Percentiles rank a stretch among this genome's conserved stretches.
Conservation (phyloP, 1,284 basidiomycete species). For the Boletus mariae region DNA sequence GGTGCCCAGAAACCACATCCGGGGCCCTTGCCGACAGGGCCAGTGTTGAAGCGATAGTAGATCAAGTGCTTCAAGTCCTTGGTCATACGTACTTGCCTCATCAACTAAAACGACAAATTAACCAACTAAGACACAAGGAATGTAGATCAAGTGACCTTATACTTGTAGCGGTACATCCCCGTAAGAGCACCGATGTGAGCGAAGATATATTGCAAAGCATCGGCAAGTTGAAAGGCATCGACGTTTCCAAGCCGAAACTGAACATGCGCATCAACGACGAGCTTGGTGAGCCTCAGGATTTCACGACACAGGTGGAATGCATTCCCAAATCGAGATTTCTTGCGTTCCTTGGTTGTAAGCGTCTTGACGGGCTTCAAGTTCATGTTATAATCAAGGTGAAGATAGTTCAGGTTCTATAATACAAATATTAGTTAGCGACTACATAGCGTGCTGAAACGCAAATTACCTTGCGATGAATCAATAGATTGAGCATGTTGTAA, state of each 20-base stretch:
- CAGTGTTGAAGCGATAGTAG: slow-evolving; percentile 99
- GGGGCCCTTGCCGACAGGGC: slow-evolving; percentile 98
- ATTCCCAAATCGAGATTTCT: slow-evolving; percentile 99
- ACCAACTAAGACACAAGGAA: neutral
- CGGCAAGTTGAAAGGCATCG: slow-evolving; percentile 98
- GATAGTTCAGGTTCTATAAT: slow-evolving; percentile 86
- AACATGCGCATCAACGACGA: slow-evolving; percentile 98
- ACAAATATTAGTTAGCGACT: neutral
- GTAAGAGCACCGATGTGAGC: slow-evolving; percentile 97
- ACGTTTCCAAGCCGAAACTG: slow-evolving; percentile 99
- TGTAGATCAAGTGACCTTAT: slow-evolving; percentile 64
- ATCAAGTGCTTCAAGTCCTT: slow-evolving; percentile 99
- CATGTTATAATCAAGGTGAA: slow-evolving; percentile 93
- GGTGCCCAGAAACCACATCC: slow-evolving; percentile 99
- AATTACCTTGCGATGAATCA: slow-evolving; percentile 92
- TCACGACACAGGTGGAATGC: slow-evolving; percentile 98
- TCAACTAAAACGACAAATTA: slow-evolving; percentile 53
- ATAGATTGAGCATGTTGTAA: slow-evolving; percentile 98
- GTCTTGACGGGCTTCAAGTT: slow-evolving; percentile 99
- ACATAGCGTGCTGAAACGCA: neutral
- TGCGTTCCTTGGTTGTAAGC: slow-evolving; percentile 97
- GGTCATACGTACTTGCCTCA: slow-evolving; percentile 99
- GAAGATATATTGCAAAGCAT: slow-evolving; percentile 98
- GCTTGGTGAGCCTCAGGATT: slow-evolving; percentile 94
- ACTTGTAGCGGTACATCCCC: slow-evolving; percentile 99